phyloP scores from a whole-genome alignment of 2,329 filamentous ascomycete species.

The Microdochium trichocladiopsis region DNA sequence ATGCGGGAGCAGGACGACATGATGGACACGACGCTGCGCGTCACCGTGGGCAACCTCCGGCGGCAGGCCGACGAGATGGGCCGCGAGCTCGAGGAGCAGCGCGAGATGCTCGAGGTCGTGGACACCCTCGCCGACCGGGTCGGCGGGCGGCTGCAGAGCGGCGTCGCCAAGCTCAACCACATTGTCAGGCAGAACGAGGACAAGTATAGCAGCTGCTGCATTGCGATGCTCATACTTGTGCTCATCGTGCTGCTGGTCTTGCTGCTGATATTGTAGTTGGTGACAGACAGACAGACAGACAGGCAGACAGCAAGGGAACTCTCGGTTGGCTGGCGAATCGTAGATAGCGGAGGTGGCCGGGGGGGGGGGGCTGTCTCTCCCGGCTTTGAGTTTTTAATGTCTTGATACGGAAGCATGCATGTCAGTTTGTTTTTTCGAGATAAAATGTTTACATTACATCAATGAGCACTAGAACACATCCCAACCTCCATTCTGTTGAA shows the following conservation, averaged over 20 bases:
- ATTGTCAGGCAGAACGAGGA: conserved; percentile 91
- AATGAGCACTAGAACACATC: background rate
- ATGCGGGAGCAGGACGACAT: conserved; percentile 94
- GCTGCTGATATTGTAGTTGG: conserved; percentile 50
- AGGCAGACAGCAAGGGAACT: background rate
- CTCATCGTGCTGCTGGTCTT: conserved; percentile 81
- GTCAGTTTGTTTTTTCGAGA: background rate
- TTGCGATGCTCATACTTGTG: conserved; percentile 79
- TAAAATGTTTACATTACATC: background rate
- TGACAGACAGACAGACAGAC: background rate
- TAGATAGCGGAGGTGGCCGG: too few species aligned
- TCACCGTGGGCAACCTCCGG: conserved; percentile 84
- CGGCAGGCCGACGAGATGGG: conserved; percentile 95
- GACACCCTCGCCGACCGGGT: conserved; percentile 83
- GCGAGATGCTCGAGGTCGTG: conserved; percentile 78
- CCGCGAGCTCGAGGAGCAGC: conserved; percentile 90
- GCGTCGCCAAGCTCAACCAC: conserved; percentile 77
- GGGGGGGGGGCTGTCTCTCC: background rate
- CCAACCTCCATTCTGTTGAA: too few species aligned
- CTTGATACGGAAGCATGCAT: background rate
- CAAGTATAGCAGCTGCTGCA: conserved; percentile 80
- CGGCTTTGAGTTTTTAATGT: background rate
- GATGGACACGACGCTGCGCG: conserved; percentile 77
- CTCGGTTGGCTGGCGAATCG: background rate
- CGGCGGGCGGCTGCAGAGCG: conserved; percentile 74